Base-by-base conservation (phyloP, 2,329 filamentous ascomycete species). In the Metarhizium humberi region DNA sequence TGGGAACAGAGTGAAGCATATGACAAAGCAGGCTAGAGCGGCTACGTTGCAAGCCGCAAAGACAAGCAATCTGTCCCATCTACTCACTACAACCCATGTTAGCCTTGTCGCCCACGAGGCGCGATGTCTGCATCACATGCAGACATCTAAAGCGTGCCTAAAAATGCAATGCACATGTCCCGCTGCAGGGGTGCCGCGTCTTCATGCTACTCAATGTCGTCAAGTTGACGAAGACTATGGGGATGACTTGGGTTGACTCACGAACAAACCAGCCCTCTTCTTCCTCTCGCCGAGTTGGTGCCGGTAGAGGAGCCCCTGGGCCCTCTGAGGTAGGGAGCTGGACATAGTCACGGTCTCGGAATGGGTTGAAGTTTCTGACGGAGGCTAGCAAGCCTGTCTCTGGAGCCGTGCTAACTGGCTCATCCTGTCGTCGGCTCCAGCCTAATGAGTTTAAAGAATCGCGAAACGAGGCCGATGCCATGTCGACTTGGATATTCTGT, bases 381-480 rank as follows among this genome's bases (percentile, higher is more conserved):
- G 86, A 90, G 54, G 89, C 88, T 58, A 96, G 71, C 55, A 97
- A 77, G 32, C 90, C 87, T 59, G 82, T 85, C 66, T 84, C 81
- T 63, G 85, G 81, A 30, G 72, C 65, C 50, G 87, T 94, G 71
- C 82, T 88, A 65, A 87, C 85, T 60, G 90, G 85, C 54, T 87
- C 76, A 66, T 95, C 88, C 56, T 91, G 87, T 66, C 92, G 84
- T 64, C 92, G 87, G 66, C 90, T 90, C 94, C 94, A 97, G 58
- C 94, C 94, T 66, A 97, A 75, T 57, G 90, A 94, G 78, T 90
- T 95, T 79, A 97, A 91, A 25, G 90, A 95, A 73, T 96, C 90
- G 69, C 92, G 85, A 72, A 99, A 97, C 50, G 90, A 89, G 62
- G 85, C 78, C 62, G 91, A 92, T 58, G 92, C 88, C 92, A 96